Base-by-base conservation (phyloP, 257 asterid genomes). In the Asclepias syriaca region DNA sequence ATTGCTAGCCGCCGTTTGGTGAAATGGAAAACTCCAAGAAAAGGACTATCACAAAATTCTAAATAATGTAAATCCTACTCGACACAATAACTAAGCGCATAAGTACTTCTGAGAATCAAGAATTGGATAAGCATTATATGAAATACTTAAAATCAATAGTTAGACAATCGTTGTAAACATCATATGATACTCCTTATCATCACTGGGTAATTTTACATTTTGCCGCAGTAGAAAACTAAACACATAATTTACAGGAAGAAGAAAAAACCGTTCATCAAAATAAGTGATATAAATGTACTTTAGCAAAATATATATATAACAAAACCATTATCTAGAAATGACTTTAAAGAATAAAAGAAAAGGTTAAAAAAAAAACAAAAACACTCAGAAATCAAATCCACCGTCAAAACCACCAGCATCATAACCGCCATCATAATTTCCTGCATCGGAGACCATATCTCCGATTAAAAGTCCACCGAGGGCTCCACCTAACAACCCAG, bases 401-500 rank as follows among this genome's bases (percentile, higher is more conserved):
- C 70, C 77, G 16, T 75, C 77, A 9, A 3, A 63, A 49, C 63
- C 72, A 1, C 84, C 84, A 8, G 16, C 71, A 15, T 63, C 80
- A n/a, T 67, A 81, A 7, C 86, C 96, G 32, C 57, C 81, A 60
- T 83, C 96, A 66, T 65, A 83, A 54, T 60, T 48, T 16, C n/a
- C 83, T 1, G 46, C 87, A 70, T 88, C 97, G 11, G 96, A 87
- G 48, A 91, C 27, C 85, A 77, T 74, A 81, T 91, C 95, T 22
- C 97, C 97, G 27, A 91, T 55, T 78, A 91, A 69, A 39, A 91
- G 34, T 34, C 97, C 97, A 37, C 96, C 96, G 37, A 89, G 46
- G 2, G 96, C 96, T 19, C 96, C 96, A 15, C 97, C 97, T 11
- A 91, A 79, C 70, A 91, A 77, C 39, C 96, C 98, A 4, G 96